Base-by-base conservation (phyloP, 192 early-diverging fungal genomes). In the Umbelopsis sp. region DNA sequence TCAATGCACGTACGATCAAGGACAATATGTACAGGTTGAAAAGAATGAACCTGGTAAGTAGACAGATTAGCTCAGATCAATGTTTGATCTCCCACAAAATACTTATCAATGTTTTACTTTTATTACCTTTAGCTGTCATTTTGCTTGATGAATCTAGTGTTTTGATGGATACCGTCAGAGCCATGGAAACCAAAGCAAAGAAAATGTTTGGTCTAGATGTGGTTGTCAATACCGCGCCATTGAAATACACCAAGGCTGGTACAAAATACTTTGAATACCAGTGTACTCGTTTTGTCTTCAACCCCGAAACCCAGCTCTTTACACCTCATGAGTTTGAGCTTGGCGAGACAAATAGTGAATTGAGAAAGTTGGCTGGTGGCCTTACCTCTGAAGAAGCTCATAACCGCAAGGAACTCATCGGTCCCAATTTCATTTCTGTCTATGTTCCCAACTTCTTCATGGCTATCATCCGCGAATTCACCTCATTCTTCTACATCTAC, bases 201-300 rank as follows among this genome's bases (percentile, higher is more conserved):
- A 66, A 41, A 12, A 31, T 73, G 4, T 53, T 82, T 44, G 74
- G 78, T 41, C 75, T 82, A 62, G 77, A 83, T 75, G 75, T 83
- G 68, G 41, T 72, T 38, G 78, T 85, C 25, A 73, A 80, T 5
- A 82, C 83, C 2, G 69, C 76, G 51, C 65, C 74, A 31, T 66
- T 93, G 22, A 38, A 83, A 36, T 52, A 53, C 9, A 89, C 90
- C 0, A 62, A 73, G 17, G 71, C 73, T 43, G 86, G 86, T 26
- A 82, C 83, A 53, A 78, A 77, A 36, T 93, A 85, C 74, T 90
- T 93, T 71, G 83, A 84, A 20, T 90, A 85, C 71, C 88, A 93
- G 75, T 93, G 89, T 77, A 87, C 90, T 24, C 88, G 92, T 45
- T 93, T 87, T 77, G 87, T 93, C 11, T 91, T 84, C 74, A 81